Conservation (phyloP, 345 rosid genomes). For the Dipteronia sinensis region DNA sequence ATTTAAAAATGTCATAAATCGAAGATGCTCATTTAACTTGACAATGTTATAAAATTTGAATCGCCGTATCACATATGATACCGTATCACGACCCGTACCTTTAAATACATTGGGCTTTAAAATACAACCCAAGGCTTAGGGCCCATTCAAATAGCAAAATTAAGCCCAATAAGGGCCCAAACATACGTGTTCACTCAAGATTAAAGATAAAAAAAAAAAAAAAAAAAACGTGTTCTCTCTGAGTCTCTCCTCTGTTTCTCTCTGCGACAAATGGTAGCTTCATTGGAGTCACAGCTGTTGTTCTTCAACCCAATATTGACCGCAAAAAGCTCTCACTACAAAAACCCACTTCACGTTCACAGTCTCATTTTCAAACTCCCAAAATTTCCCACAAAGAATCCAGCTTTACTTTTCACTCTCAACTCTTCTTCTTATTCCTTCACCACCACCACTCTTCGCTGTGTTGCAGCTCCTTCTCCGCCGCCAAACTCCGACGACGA, state of each 20-base stretch:
- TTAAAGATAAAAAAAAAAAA: background rate
- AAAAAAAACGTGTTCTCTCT: background rate
- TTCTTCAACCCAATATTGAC: constrained; percentile 11
- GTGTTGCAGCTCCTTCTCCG: constrained; percentile 30
- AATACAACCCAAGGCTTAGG: background rate
- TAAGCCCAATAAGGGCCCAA: constrained; percentile 5
- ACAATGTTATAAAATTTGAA: too few species aligned
- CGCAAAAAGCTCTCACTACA: background rate
- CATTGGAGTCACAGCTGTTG: constrained; percentile 28
- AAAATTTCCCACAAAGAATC: constrained; percentile 20
- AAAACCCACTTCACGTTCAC: constrained; percentile 18
- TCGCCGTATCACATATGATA: too few species aligned
- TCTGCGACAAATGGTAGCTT: constrained; percentile 43
- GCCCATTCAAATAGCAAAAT: too few species aligned
- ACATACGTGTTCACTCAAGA: background rate
- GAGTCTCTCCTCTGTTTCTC: background rate
- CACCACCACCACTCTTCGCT: constrained; percentile 15
- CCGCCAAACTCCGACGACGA: background rate
- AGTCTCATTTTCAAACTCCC: constrained; percentile 25
- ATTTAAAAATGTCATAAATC: too few species aligned
- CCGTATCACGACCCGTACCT: too few species aligned
- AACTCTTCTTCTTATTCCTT: background rate
- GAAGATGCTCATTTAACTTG: too few species aligned
- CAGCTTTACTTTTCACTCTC: constrained; percentile 12
- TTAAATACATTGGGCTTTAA: too few species aligned